Conservation (phyloP, 2,329 filamentous ascomycete genomes). For the Scytalidium lignicola region DNA sequence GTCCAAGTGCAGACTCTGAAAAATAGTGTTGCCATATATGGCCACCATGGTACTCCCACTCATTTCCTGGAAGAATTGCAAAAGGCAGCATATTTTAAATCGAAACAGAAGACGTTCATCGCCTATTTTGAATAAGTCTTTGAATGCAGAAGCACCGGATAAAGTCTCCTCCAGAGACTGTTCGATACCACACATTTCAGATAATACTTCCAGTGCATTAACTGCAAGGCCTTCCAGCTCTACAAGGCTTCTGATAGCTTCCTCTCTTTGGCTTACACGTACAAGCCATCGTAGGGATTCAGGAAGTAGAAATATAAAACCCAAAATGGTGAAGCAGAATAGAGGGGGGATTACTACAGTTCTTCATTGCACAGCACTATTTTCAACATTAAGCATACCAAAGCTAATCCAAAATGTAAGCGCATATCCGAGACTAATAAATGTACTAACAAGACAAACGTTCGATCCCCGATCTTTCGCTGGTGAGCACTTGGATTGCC, state of each 20-base stretch:
- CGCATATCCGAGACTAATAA: slow-evolving; percentile 32
- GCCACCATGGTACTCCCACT: slow-evolving; percentile 34
- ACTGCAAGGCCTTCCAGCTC: slow-evolving; percentile 8
- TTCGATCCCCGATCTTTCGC: slow-evolving; percentile 38
- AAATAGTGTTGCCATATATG: slow-evolving; percentile 43
- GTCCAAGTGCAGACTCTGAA: slow-evolving; percentile 40
- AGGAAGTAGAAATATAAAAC: not conserved
- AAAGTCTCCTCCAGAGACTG: slow-evolving; percentile 42
- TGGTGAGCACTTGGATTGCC: slow-evolving; percentile 34
- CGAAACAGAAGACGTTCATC: slow-evolving; percentile 46
- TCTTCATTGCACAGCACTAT: not conserved
- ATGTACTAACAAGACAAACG: slow-evolving; percentile 33
- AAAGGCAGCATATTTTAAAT: slow-evolving; percentile 42
- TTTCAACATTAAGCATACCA: slow-evolving; percentile 14
- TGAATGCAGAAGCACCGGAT: slow-evolving; percentile 31
- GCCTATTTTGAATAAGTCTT: slow-evolving; percentile 42
- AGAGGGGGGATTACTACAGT: not conserved
- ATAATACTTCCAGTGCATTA: slow-evolving; percentile 4
- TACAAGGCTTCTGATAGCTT: slow-evolving; percentile 3
- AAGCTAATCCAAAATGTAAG: slow-evolving; percentile 41
- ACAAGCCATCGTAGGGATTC: not conserved
- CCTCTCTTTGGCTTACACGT: not conserved
- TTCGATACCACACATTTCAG: slow-evolving; percentile 43
- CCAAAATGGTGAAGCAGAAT: not conserved
- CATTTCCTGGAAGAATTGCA: slow-evolving; percentile 47